These are phyloP conservation scores for Chalaropsis thielavioides DNA, from an alignment of 2,329 filamentous ascomycete species.

Conservation along the genomic window DNA sequence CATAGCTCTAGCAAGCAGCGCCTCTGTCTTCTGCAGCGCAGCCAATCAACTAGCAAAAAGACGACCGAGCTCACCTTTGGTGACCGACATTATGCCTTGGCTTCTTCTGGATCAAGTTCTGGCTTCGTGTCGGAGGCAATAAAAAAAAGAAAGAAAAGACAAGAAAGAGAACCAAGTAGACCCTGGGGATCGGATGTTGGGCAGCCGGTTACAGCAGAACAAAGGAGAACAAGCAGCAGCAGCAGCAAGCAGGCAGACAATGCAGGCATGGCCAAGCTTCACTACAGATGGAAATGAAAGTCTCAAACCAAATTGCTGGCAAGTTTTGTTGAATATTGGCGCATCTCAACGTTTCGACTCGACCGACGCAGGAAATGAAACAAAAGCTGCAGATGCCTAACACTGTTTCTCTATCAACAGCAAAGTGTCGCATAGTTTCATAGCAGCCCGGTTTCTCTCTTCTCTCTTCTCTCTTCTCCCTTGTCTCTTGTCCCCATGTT, in stretches of 20 bases:
- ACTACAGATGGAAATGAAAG: not conserved
- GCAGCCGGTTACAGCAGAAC: not conserved
- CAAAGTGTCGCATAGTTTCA: not conserved
- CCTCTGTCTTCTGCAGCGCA: not conserved
- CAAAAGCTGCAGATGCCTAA: constrained; percentile 1
- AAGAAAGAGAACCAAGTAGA: not conserved
- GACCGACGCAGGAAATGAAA: not conserved
- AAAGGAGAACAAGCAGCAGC: no score
- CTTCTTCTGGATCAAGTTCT: not conserved
- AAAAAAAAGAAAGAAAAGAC: not conserved
- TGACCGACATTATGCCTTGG: constrained; percentile 6
- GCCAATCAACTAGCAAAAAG: not conserved
- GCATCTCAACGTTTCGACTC: not conserved
- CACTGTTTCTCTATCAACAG: not conserved
- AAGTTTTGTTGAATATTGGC: constrained; percentile 1
- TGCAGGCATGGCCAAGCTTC: not conserved
- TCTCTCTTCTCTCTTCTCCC: constrained; percentile 1
- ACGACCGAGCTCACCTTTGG: not conserved
- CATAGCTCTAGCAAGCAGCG: constrained; percentile 3
- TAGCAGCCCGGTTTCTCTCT: not conserved
- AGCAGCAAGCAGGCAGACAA: no score
- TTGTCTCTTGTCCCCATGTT: not conserved
- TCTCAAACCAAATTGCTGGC: no score
- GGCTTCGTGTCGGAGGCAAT: not conserved
- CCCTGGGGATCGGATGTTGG: not conserved